Percentiles rank a stretch among this genome's conserved stretches.
These are phyloP conservation scores for Auriscalpium orientale DNA, from an alignment of 768 basidiomycete genomes.

Conservation along the genomic window DNA sequence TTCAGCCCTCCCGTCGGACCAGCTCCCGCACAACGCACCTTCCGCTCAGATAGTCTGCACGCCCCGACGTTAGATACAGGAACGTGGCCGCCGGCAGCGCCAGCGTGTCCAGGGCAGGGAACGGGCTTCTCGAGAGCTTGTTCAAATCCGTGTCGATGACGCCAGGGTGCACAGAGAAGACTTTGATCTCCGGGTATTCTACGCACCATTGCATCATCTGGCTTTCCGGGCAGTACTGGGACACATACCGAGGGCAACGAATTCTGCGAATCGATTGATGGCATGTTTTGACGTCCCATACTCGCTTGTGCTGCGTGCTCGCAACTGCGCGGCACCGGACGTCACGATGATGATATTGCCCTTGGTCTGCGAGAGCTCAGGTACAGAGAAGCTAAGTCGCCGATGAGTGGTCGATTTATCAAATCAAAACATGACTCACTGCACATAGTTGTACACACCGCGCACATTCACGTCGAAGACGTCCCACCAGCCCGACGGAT, in stretches of 20 bases:
- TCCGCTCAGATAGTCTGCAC: slow-evolving; percentile 6
- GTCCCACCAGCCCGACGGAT: slow-evolving; percentile 4
- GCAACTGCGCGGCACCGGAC: slow-evolving; percentile 1
- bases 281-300: slow-evolving; percentile 1
- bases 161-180: slow-evolving; percentile 5
- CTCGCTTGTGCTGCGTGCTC: neutral
- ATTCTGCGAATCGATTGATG: slow-evolving; percentile 3
- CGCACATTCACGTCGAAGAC: slow-evolving; percentile 2
- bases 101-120: neutral
- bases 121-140: neutral
- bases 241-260: neutral
- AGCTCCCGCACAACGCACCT: neutral
- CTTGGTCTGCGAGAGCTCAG: neutral
- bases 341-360: slow-evolving; percentile 2
- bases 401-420: neutral
- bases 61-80: slow-evolving; percentile 1
- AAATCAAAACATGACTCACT: neutral
- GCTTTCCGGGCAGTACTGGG: no score
- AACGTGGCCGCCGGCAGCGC: slow-evolving; percentile 1
- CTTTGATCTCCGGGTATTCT: slow-evolving; percentile 4
- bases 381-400: neutral
- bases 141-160: neutral
- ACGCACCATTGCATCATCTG: neutral
- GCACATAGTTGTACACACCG: slow-evolving; percentile 4
- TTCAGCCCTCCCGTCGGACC: no score